Evolutionary conservation across 768 basidiomycete species (phyloP).

Genomic region (Rhizopogon rudus): DNA sequence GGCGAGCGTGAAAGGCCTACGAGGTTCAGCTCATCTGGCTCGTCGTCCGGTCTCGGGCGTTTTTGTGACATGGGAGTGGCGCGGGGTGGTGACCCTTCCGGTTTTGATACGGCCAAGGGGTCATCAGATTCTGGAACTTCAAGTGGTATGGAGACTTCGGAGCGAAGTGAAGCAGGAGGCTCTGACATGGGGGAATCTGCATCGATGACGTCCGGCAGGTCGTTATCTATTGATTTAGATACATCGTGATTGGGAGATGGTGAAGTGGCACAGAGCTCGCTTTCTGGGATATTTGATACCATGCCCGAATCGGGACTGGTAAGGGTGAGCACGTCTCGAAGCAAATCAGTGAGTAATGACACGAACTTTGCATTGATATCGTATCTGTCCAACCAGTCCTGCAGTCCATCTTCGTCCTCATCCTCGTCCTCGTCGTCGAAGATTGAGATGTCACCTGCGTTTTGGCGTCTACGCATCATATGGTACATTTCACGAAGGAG

Average conservation of each 20-base stretch:
- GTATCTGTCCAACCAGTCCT: constrained; percentile 50
- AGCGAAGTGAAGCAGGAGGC: constrained; percentile 24
- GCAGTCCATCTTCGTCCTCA: constrained; percentile 33
- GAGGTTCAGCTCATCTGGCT: constrained; percentile 4
- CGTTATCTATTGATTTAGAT: constrained; percentile 3
- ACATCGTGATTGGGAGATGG: constrained; percentile 9
- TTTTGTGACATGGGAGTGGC: constrained; percentile 12
- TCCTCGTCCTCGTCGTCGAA: constrained; percentile 32
- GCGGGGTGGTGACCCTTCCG: constrained; percentile 11
- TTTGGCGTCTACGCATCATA: constrained; percentile 53
- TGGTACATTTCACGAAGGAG: constrained; percentile 68
- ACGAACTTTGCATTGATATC: constrained; percentile 50
- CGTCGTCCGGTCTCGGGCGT: constrained; percentile 6
- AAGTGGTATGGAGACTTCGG: constrained; percentile 19
- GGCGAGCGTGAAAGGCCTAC: constrained; percentile 12
- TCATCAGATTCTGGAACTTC: constrained; percentile 20
- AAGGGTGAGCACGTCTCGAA: constrained; percentile 5
- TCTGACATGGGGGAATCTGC: constrained; percentile 29
- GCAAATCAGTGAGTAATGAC: constrained; percentile 1
- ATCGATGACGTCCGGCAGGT: constrained; percentile 12
- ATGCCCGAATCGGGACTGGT: constrained; percentile 37
- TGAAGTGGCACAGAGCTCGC: constrained; percentile 23
- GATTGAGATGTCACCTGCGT: constrained; percentile 34
- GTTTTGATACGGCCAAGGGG: constrained; percentile 4
- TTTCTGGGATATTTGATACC: constrained; percentile 32